phyloP scores from a whole-genome alignment of 306 rosid species.

The Carpinus viminea region DNA sequence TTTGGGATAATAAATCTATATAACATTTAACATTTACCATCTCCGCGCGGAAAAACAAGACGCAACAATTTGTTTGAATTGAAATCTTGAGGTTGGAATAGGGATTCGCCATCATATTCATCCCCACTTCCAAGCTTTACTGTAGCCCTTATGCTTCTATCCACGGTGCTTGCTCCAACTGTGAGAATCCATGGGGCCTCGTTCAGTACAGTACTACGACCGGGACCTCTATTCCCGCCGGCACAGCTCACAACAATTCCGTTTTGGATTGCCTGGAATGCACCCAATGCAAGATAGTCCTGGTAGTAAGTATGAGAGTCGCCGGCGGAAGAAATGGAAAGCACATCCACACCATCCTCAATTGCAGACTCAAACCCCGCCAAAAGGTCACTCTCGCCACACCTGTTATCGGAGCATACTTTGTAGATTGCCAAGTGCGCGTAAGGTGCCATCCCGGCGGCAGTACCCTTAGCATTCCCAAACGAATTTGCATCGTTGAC shows the following conservation, averaged over 20 bases:
- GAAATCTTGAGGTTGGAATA: conserved; percentile 39
- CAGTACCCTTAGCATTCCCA: conserved; percentile 64
- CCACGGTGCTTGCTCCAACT: conserved; percentile 57
- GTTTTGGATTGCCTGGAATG: conserved; percentile 55
- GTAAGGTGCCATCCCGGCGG: conserved; percentile 61
- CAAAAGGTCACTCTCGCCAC: conserved; percentile 43
- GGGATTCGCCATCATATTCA: conserved; percentile 44
- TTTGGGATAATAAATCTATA: too few relatives aligned
- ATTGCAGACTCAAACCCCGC: conserved; percentile 53
- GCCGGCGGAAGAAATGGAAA: conserved; percentile 66
- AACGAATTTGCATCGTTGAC: conserved; percentile 42
- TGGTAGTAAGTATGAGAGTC: conserved; percentile 42
- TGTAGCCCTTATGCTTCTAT: conserved; percentile 47
- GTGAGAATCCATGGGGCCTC: conserved; percentile 78
- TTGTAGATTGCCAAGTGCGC: conserved; percentile 70
- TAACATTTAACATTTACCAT: too few relatives aligned
- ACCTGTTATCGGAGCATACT: conserved; percentile 24
- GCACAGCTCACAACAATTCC: conserved; percentile 75
- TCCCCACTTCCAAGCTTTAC: conserved; percentile 53
- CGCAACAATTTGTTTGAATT: conserved; percentile 19
- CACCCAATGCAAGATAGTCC: conserved; percentile 61
- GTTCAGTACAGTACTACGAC: conserved; percentile 36
- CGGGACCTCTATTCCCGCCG: conserved; percentile 64
- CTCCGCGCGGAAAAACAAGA: conserved; percentile 20
- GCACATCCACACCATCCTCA: conserved; percentile 69